A percentile compares a stretch with the other conserved stretches of the same genome.
These are phyloP conservation scores for Wickerhamiella qilinensis DNA, from an alignment of 805 yeast genomes.

Conservation along the genomic window DNA sequence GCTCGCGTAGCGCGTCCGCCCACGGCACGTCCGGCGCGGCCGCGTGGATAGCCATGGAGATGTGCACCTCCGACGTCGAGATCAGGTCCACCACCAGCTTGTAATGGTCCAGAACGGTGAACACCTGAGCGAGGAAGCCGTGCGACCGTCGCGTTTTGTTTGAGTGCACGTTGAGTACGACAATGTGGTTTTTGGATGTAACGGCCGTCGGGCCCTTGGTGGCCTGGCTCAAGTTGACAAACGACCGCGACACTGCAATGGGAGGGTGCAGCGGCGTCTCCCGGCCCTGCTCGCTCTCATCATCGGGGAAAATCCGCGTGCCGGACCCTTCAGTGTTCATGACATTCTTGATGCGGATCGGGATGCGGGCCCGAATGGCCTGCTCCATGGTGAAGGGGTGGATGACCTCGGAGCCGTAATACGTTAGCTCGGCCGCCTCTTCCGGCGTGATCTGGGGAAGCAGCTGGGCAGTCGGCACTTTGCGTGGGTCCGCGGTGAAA, in stretches of 20 bases:
- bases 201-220: constrained; percentile 64
- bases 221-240: constrained; percentile 32
- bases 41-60: constrained; percentile 89
- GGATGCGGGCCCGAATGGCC: constrained; percentile 88
- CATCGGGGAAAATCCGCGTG: constrained; percentile 86
- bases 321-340: constrained; percentile 88
- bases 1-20: constrained; percentile 59
- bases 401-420: constrained; percentile 94
- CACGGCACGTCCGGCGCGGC: constrained; percentile 41
- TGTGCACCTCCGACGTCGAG: constrained; percentile 95
- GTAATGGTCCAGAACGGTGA: constrained; percentile 68
- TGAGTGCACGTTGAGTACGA: constrained; percentile 84
- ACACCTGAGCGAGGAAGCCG: constrained; percentile 86
- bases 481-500: constrained; percentile 95
- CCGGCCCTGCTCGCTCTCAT: constrained; percentile 70
- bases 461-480: constrained; percentile 77
- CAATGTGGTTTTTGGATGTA: constrained; percentile 83
- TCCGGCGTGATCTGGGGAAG: constrained; percentile 87
- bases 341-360: constrained; percentile 92
- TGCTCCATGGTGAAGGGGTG: constrained; percentile 99
- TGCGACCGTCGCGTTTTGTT: constrained; percentile 85
- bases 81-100: constrained; percentile 86
- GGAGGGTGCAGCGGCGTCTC: constrained; percentile 94
- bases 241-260: constrained; percentile 31
- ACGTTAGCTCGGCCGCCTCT: constrained; percentile 95